Evolutionary conservation across 2,329 filamentous ascomycete genomes (phyloP).

Genomic region (Exophiala phaeomuriformis): DNA sequence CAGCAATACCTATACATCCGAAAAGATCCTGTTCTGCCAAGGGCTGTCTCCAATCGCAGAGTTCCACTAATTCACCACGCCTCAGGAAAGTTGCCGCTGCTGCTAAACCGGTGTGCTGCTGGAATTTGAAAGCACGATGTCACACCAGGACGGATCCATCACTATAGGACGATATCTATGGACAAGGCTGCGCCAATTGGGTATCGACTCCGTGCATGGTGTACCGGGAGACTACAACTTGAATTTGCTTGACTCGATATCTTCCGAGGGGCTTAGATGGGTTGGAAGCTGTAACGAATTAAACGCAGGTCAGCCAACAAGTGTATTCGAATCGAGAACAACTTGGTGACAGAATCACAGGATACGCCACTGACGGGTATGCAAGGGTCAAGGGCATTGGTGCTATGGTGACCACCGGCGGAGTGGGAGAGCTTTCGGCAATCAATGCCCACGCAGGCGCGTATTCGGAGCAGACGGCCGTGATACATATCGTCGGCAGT

Average conservation of each 20-base stretch:
- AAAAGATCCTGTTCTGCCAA: too few relatives aligned
- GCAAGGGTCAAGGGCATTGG: conserved; percentile 47
- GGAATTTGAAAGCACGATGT: too few relatives aligned
- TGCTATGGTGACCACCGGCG: conserved; percentile 46
- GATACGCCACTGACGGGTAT: conserved; percentile 73
- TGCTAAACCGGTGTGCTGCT: too few relatives aligned
- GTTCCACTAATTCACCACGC: too few relatives aligned
- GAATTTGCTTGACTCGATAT: conserved; percentile 50
- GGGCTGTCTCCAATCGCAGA: too few relatives aligned
- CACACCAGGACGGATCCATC: too few relatives aligned
- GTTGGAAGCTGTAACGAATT: conserved; percentile 56
- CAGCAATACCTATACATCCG: too few relatives aligned
- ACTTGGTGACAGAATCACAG: conserved; percentile 31
- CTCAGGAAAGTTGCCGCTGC: too few relatives aligned
- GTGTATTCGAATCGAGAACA: too few relatives aligned
- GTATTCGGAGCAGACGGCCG: conserved; percentile 52
- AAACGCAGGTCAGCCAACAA: conserved; percentile 37
- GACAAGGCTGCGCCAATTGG: conserved; percentile 41
- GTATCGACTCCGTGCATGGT: conserved; percentile 44
- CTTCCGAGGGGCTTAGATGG: conserved; percentile 48
- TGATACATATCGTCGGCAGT: conserved; percentile 54
- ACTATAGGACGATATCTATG: conserved; percentile 36
- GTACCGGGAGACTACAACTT: conserved; percentile 38
- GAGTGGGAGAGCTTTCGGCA: conserved; percentile 39
- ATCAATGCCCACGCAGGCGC: conserved; percentile 33